These are phyloP conservation scores for Epichloe typhina DNA, from an alignment of 2,329 filamentous ascomycete species.

Conservation along the genomic window DNA sequence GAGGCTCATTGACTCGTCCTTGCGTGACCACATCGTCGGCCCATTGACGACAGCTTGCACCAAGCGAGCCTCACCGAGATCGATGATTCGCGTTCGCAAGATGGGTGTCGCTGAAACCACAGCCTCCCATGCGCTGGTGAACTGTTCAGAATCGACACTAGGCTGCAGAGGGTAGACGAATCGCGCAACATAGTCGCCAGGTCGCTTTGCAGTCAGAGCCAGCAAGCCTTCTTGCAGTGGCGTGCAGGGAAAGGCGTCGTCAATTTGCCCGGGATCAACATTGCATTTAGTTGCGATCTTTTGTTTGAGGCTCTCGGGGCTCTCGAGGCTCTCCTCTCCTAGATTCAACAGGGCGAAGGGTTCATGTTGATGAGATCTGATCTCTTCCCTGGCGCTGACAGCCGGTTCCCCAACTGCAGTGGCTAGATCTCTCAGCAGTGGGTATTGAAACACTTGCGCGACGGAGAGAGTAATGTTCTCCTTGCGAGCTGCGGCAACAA, in stretches of 20 bases:
- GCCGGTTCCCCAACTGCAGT: not conserved
- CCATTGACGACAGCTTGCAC: constrained; percentile 13
- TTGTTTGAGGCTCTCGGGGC: not conserved
- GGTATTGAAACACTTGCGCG: constrained; percentile 25
- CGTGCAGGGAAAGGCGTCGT: constrained; percentile 38
- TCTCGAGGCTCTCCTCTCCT: not conserved
- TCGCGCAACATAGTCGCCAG: constrained; percentile 32
- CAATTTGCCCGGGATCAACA: constrained; percentile 14
- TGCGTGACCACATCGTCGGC: constrained; percentile 12
- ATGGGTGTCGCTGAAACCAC: constrained; percentile 21
- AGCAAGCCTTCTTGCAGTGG: constrained; percentile 37
- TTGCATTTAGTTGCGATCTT: not conserved
- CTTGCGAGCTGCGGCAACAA: constrained; percentile 18
- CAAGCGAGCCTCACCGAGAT: constrained; percentile 25
- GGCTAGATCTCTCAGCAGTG: constrained; percentile 3
- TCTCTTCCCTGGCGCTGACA: not conserved
- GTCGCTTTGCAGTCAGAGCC: constrained; percentile 30
- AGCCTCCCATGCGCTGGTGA: constrained; percentile 26
- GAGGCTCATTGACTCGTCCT: not conserved
- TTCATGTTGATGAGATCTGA: not conserved
- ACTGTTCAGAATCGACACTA: constrained; percentile 16
- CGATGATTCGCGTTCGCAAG: constrained; percentile 30
- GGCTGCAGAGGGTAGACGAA: constrained; percentile 24
- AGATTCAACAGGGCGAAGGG: constrained; percentile 2
- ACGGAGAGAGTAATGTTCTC: constrained; percentile 25